phyloP scores from a whole-genome alignment of 371 early-diverging fungal species.

The Actinomortierella wolfii region DNA sequence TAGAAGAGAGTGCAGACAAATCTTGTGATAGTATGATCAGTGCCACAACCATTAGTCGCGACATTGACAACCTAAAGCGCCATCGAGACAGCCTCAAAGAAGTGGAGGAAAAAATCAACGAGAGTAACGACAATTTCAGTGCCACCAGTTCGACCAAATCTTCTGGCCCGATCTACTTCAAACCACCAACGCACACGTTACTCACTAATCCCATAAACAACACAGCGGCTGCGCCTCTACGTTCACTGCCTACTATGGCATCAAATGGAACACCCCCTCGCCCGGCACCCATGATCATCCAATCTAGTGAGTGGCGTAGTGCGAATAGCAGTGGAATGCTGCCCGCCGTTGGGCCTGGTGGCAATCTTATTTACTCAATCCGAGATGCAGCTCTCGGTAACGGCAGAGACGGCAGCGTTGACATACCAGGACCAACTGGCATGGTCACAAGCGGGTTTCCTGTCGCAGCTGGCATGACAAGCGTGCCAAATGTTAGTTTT shows the following conservation, averaged over 20 bases:
- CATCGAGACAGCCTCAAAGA: constrained; percentile 19
- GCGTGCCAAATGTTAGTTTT: too few relatives aligned
- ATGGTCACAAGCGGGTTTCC: too few relatives aligned
- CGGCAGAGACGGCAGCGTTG: too few relatives aligned
- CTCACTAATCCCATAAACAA: background rate
- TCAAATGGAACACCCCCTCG: constrained; percentile 4
- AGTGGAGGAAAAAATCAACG: background rate
- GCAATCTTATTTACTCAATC: too few relatives aligned
- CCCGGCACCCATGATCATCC: constrained; percentile 21
- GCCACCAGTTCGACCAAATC: constrained; percentile 3
- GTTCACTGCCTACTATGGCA: too few relatives aligned
- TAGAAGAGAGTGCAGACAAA: too few relatives aligned
- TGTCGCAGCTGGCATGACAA: too few relatives aligned
- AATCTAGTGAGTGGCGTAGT: constrained; percentile 27
- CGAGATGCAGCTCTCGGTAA: too few relatives aligned
- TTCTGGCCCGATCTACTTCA: constrained; percentile 32
- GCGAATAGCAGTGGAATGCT: background rate
- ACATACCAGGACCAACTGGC: too few relatives aligned
- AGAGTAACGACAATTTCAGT: background rate
- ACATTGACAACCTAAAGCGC: constrained; percentile 22
- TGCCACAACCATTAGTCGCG: constrained; percentile 10
- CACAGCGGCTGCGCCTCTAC: background rate
- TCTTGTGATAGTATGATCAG: too few relatives aligned
- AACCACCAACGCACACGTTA: constrained; percentile 5
- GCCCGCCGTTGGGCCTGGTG: too few relatives aligned